phyloP scores from a whole-genome alignment of 345 rosid species.

The Carallia brachiata region DNA sequence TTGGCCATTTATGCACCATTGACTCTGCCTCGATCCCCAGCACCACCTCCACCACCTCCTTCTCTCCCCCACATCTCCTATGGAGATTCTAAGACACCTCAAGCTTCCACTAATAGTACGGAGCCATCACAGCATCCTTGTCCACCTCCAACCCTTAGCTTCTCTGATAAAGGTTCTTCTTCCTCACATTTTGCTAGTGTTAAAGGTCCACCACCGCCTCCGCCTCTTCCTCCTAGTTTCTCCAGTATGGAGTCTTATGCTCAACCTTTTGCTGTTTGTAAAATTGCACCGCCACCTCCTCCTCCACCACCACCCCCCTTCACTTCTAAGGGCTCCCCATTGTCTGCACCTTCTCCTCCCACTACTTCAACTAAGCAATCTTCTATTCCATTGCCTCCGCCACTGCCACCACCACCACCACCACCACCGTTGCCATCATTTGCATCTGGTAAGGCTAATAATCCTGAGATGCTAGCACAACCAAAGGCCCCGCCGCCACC shows the following conservation, averaged over 20 bases:
- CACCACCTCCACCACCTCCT: constrained; percentile 16
- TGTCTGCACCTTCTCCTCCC: constrained; percentile 31
- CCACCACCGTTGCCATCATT: constrained; percentile 30
- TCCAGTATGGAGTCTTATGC: not conserved
- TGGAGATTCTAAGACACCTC: constrained; percentile 5
- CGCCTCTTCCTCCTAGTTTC: constrained; percentile 9
- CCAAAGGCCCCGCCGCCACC: not conserved
- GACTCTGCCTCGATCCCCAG: constrained; percentile 23
- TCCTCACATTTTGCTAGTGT: not conserved
- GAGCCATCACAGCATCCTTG: constrained; percentile 15
- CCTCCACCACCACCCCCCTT: constrained; percentile 35
- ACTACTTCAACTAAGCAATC: constrained; percentile 15
- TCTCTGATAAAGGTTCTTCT: constrained; percentile 13
- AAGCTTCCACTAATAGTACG: not conserved
- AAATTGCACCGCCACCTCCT: constrained; percentile 13
- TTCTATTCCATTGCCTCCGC: constrained; percentile 20
- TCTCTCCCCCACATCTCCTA: constrained; percentile 12
- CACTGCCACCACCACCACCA: constrained; percentile 31
- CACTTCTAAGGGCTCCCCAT: constrained; percentile 8
- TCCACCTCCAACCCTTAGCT: constrained; percentile 24
- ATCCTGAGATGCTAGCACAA: not conserved
- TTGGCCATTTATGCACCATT: constrained; percentile 8
- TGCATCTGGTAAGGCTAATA: constrained; percentile 9
- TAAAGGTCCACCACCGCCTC: constrained; percentile 25
- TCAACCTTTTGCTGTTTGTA: not conserved